Evolutionary conservation across 371 early-diverging fungal genomes (phyloP).

Genomic region (Rhizopus delemar): DNA sequence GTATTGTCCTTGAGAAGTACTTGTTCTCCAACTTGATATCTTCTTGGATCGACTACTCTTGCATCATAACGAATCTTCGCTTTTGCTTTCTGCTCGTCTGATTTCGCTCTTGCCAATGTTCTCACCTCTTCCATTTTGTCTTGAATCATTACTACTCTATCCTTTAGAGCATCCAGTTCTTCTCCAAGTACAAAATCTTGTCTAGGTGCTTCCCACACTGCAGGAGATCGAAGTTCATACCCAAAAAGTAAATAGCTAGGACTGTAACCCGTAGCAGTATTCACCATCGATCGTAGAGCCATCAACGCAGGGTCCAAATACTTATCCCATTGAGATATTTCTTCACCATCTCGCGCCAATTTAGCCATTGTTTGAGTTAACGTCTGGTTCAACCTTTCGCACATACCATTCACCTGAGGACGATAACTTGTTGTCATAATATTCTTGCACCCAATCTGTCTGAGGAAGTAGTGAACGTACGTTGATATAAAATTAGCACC

Average conservation of each 20-base stretch:
- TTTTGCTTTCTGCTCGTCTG: constrained; percentile 6
- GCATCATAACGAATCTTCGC: constrained; percentile 14
- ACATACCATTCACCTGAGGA: constrained; percentile 38
- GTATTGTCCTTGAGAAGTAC: constrained; percentile 12
- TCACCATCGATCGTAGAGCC: constrained; percentile 17
- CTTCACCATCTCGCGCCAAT: constrained; percentile 7
- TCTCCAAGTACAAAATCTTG: constrained; percentile 24
- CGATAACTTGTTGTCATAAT: constrained; percentile 27
- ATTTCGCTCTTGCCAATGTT: not conserved
- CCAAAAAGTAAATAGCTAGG: constrained; percentile 26
- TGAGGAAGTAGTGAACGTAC: constrained; percentile 8
- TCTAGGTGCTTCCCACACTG: constrained; percentile 21
- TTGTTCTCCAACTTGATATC: constrained; percentile 19
- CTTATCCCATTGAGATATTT: constrained; percentile 12
- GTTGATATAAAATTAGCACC: constrained; percentile 27
- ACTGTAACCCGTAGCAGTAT: constrained; percentile 16
- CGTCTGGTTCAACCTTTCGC: constrained; percentile 38
- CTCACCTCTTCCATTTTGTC: not conserved
- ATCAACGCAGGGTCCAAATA: constrained; percentile 15
- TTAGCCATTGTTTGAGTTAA: constrained; percentile 15
- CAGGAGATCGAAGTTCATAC: constrained; percentile 21
- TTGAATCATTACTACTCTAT: not conserved
- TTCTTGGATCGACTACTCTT: not conserved
- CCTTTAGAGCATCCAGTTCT: constrained; percentile 7
- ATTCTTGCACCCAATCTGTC: constrained; percentile 17